Evolutionary conservation across 163 green algal species (phyloP).

Genomic region (Prototheca cutis): DNA sequence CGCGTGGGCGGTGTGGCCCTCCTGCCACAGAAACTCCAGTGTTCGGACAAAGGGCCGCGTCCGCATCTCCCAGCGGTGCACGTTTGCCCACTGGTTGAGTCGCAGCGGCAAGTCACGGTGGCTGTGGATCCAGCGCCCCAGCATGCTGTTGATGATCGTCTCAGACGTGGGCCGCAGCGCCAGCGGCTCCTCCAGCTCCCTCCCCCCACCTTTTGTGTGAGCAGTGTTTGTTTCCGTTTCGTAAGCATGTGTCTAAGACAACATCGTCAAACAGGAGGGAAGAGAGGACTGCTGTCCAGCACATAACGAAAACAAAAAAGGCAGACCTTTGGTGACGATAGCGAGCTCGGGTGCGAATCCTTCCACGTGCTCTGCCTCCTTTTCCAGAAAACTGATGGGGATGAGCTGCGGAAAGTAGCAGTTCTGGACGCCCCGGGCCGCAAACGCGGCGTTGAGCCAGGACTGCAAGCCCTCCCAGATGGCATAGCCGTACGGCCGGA

Average conservation of each 20-base stretch:
- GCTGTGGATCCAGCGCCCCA: constrained; percentile 77
- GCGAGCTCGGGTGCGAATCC: constrained; percentile 97
- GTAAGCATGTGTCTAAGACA: too few species aligned
- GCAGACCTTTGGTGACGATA: constrained; percentile 91
- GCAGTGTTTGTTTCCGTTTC: too few species aligned
- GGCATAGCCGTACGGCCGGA: constrained; percentile 86
- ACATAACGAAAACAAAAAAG: too few species aligned
- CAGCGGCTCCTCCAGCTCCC: constrained; percentile 96
- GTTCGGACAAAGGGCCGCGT: constrained; percentile 96
- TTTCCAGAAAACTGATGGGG: constrained; percentile 91
- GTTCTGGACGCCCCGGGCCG: constrained; percentile 83
- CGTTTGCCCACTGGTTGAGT: constrained; percentile 98
- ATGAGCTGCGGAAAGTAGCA: constrained; percentile 99
- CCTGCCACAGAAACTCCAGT: constrained; percentile 97
- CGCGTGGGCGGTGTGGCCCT: constrained; percentile 96
- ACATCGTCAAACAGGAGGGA: too few species aligned
- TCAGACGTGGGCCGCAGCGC: constrained; percentile 94
- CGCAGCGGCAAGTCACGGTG: constrained; percentile 91
- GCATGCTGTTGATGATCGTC: constrained; percentile 99
- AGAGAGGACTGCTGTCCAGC: too few species aligned
- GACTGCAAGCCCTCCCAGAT: constrained; percentile 64
- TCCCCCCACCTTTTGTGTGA: constrained; percentile 91
- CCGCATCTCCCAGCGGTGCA: constrained; percentile 98
- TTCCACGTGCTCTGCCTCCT: constrained; percentile 97
- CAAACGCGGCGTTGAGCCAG: constrained; percentile 40